Percentiles rank a stretch among this genome's conserved stretches.
phyloP scores from a whole-genome alignment of 768 basidiomycete genomes.

The Trametes coccinea region DNA sequence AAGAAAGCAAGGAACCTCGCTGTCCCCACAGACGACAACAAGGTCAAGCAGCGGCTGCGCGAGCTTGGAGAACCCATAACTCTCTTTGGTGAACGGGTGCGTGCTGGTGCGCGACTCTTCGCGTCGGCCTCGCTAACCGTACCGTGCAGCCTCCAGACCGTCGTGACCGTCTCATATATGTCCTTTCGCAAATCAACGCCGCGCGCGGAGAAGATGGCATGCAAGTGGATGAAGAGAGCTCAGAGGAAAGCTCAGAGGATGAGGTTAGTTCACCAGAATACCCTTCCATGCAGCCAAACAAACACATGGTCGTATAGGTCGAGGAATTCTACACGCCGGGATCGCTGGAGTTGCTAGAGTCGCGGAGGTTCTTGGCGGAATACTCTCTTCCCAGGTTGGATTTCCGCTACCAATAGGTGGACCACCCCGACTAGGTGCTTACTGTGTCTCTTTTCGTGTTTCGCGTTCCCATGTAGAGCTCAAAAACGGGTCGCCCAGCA shows the following conservation, averaged over 20 bases:
- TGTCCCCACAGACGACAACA: conserved; percentile 95
- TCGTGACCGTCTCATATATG: conserved; percentile 91
- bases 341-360: conserved; percentile 80
- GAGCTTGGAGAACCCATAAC: conserved; percentile 98
- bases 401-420: conserved; percentile 55
- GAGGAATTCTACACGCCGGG: conserved; percentile 97
- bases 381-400: conserved; percentile 94
- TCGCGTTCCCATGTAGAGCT: conserved; percentile 70
- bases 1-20: conserved; percentile 92
- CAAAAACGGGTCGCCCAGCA: conserved; percentile 92
- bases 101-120: not conserved
- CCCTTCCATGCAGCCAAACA: not conserved
- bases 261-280: conserved; percentile 48
- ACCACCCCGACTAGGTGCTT: conserved; percentile 70
- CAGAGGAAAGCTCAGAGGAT: conserved; percentile 73
- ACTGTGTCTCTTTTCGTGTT: conserved; percentile 47
- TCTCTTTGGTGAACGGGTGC: conserved; percentile 92
- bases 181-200: conserved; percentile 90
- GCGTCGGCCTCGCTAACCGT: conserved; percentile 6
- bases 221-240: conserved; percentile 70
- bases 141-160: conserved; percentile 83
- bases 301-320: conserved; percentile 48
- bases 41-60: conserved; percentile 84
- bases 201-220: conserved; percentile 81
- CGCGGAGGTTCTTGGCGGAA: conserved; percentile 84